These are phyloP conservation scores for Brassica rapa DNA, from an alignment of 345 rosid species.

Conservation along the genomic window DNA sequence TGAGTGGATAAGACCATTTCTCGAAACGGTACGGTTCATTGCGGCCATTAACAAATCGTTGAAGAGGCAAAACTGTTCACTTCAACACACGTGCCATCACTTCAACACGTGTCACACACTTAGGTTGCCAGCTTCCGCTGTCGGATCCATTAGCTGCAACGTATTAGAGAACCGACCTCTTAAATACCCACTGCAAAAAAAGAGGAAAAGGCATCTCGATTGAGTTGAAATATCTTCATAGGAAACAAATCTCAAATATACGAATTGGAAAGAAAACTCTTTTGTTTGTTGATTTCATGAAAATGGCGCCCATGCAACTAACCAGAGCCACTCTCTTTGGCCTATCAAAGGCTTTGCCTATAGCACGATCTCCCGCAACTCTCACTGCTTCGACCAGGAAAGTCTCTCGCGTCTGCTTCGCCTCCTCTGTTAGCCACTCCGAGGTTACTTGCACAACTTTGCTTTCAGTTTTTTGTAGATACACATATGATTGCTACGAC, in stretches of 20 bases:
- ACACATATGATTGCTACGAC: no score
- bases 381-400: slow-evolving; percentile 5
- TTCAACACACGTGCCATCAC: slow-evolving; percentile 7
- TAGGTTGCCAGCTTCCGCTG: slow-evolving; percentile 13
- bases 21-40: background rate
- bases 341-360: slow-evolving; percentile 32
- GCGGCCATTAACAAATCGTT: background rate
- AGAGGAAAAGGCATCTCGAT: slow-evolving; percentile 12
- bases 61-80: background rate
- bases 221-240: background rate
- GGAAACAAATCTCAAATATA: background rate
- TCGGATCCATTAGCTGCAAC: slow-evolving; percentile 23
- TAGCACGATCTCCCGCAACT: slow-evolving; percentile 16
- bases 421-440: slow-evolving; percentile 34
- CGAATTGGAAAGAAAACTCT: background rate
- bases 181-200: background rate
- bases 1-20: background rate
- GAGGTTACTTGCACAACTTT: slow-evolving; percentile 24
- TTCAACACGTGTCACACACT: slow-evolving; percentile 19
- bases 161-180: slow-evolving; percentile 23
- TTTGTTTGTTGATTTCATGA: slow-evolving; percentile 18
- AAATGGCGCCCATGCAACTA: slow-evolving; percentile 37
- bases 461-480: background rate
- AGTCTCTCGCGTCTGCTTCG: slow-evolving; percentile 37
- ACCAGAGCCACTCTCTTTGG: slow-evolving; percentile 30